Conservation (phyloP, 139 green algal genomes). For the Chloropicon primus region DNA sequence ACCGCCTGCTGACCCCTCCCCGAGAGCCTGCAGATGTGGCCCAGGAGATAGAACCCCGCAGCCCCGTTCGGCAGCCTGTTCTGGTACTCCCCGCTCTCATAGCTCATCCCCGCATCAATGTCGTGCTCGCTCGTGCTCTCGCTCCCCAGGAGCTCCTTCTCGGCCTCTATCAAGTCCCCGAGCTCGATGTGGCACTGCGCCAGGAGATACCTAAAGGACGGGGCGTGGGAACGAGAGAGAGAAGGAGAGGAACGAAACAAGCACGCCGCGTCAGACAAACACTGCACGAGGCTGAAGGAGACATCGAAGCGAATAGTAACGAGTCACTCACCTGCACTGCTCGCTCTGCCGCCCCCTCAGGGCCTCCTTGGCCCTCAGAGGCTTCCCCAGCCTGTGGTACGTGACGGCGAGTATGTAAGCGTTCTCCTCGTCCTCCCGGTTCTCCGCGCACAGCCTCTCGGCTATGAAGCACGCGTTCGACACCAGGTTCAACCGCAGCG, state of each 20-base stretch:
- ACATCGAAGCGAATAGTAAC: too few relatives aligned
- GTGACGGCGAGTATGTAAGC: not conserved
- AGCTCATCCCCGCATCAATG: not conserved
- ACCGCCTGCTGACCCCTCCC: slow-evolving; percentile 40
- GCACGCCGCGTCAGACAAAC: too few relatives aligned
- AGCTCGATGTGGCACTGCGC: slow-evolving; percentile 65
- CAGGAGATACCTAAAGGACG: slow-evolving; percentile 79
- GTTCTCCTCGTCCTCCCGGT: not conserved
- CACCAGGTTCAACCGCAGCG: not conserved
- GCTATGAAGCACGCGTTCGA: not conserved
- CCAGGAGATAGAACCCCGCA: slow-evolving; percentile 72
- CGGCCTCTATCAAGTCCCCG: slow-evolving; percentile 62
- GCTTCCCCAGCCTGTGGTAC: not conserved
- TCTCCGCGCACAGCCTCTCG: not conserved
- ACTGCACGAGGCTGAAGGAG: too few relatives aligned
- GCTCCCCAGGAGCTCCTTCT: slow-evolving; percentile 46
- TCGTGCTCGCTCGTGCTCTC: slow-evolving; percentile 13
- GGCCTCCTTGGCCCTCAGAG: not conserved
- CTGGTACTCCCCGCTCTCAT: not conserved
- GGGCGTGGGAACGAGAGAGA: too few relatives aligned
- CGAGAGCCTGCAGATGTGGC: slow-evolving; percentile 44
- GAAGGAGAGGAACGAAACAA: too few relatives aligned
- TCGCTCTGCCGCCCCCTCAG: not conserved
- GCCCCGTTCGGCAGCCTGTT: slow-evolving; percentile 55
- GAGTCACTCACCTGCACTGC: too few relatives aligned